Base-by-base conservation (phyloP, 2,329 filamentous ascomycete genomes). In the Aspergillus tubingensis region DNA sequence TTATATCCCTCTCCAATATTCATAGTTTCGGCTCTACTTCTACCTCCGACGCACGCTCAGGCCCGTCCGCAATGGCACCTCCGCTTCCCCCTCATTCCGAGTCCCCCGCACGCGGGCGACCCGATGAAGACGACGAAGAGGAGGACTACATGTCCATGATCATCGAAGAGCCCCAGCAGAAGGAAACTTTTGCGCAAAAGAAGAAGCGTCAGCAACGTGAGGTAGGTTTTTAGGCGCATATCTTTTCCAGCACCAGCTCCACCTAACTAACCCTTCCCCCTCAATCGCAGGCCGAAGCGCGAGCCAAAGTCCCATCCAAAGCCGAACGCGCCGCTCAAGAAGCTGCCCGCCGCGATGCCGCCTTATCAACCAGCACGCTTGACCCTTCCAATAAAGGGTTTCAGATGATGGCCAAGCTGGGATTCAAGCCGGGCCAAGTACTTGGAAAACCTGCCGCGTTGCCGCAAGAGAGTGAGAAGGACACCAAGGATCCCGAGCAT, bases 131-230 rank as follows among this genome's bases (percentile, higher is more conserved):
- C n/a, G 82, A 83, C 2, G 90, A 91, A 6, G 91, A 92, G 64
- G 92, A 97, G 65, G 95, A 99, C 77, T 98, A 99, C 82, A 96
- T 99, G 90, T 92, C 89, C 69, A 98, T 99, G 94, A 83, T 88
- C 13, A 93, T 99, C 73, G 83, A 86, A 17, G 91, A 96, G 58
- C 83, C 86, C 0, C 76, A 76, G 17, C 75, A 79, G 58, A 84
- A 83, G 65, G 87, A 90, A 73, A 88, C 87, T 10, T 86, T 86
- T 21, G 80, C 87, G 1, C 86, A 90, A 70, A 82, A 83, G 57
- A 81, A 82, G 55, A 80, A 78, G 60, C 83, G 81, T 57, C 80
- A 81, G 72, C 84, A 78, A 70, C 82, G 74, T 73, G 85, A 79
- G 76, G 79, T 79, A 74, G 17, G 63, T 63, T 13, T 36, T 2